phyloP scores from a whole-genome alignment of 176 grass and related monocot species.

The Areca catechu region DNA sequence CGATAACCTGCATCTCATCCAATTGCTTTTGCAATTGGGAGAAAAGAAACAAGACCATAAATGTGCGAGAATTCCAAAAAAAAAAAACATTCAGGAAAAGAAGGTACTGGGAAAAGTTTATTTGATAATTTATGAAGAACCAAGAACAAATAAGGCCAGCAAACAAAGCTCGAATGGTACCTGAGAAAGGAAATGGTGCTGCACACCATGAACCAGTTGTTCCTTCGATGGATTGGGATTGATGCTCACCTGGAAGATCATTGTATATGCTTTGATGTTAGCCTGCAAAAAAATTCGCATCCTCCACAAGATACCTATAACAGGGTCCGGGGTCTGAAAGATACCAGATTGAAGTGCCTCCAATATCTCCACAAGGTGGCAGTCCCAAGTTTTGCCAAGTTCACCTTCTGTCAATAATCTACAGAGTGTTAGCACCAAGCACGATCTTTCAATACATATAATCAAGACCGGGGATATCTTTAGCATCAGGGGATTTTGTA shows the following conservation, averaged over 20 bases:
- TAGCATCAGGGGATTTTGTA: no score
- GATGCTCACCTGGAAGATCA: conserved; percentile 22
- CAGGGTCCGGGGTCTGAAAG: neutral
- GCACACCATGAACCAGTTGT: conserved; percentile 29
- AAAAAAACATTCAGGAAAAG: no score
- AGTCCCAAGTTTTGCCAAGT: conserved; percentile 41
- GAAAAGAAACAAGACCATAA: no score
- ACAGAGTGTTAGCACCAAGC: neutral
- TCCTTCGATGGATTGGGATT: conserved; percentile 35
- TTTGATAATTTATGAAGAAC: no score
- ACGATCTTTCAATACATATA: neutral
- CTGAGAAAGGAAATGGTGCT: conserved; percentile 41
- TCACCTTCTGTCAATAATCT: conserved; percentile 27
- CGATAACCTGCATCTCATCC: conserved; percentile 73
- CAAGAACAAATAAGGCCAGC: no score
- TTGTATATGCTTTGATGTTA: no score
- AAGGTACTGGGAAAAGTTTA: no score
- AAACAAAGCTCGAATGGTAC: neutral
- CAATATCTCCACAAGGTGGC: conserved; percentile 44
- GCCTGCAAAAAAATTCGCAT: neutral
- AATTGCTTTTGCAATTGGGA: conserved; percentile 35
- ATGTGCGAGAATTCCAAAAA: no score
- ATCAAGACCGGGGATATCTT: no score
- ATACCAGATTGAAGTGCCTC: conserved; percentile 49
- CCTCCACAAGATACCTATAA: neutral